Base-by-base conservation (phyloP, 768 basidiomycete species). In the Naganishia friedmannii region DNA sequence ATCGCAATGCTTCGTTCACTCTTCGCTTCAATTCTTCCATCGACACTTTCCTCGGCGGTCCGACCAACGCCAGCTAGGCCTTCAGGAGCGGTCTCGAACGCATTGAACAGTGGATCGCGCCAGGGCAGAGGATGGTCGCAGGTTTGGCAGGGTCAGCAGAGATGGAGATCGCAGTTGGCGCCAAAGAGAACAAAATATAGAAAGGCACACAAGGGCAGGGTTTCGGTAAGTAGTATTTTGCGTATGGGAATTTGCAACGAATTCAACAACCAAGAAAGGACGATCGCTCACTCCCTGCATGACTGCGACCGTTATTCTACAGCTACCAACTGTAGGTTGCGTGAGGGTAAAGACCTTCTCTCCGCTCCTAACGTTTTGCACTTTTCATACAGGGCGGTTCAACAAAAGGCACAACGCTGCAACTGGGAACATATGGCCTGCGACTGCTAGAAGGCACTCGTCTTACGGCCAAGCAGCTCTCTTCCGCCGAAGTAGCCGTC, bases 381-480 rank as follows among this genome's bases (percentile, higher is more conserved):
- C 23, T 7, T 46, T 19, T 42, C 29, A 42, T 42, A 2, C n/a
- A 63, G 60, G 96, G 95, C 66, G 96, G 96, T 15, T 93, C 92
- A 21, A 90, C 87, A 15, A 91, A 92, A 78, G 96, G 95, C 26
- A 94, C 96, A 4, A 92, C 92, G 0, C 86, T 98, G 48, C 88
- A 91, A 15, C 91, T 87, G 75, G 96, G 94, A 46, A 89, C 94
- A 8, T 99, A 88, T 86, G 96, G 96, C 12, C 86, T 98, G 55
- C 83, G 95, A 66, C 90, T 96, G 55, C 90, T 90, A 75, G 89
- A 89, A 0, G 91, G 92, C 0, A 86, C 86, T 56, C 85, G 94
- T 37, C 83, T 98, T 17, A 89, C 87, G 23, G 94, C 92, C 0
- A 95, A 95, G 81, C 93, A 95, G 83, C 86, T 99, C 21, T 86